Base-by-base conservation (phyloP, 371 early-diverging fungal genomes). In the Zychaea mexicana region DNA sequence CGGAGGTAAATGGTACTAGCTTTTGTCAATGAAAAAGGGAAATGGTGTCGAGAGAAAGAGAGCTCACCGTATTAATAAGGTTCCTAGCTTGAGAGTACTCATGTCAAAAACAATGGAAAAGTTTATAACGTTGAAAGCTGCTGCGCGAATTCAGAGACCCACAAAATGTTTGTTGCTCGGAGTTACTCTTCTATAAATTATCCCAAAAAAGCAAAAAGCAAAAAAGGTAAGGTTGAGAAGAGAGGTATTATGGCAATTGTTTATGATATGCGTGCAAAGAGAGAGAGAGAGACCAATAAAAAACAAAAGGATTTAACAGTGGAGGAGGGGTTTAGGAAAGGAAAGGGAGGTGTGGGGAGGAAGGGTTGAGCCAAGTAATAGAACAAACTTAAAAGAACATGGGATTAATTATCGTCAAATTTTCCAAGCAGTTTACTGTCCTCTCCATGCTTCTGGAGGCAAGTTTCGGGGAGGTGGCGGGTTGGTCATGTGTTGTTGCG, bases 1-100 rank as follows among this genome's bases (percentile, higher is more conserved):
- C 15, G 31, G 4, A 13, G 26, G 45, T 45, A 6, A 45, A 45
- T 45, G 45, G 45, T 4, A 45, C 45, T 33, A 45, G 45, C 45
- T 45, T n/a, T 5, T 45, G 6, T n/a, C 4, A 10, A 19, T n/a
- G 30, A 38, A 61, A 31, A 47, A 57, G 2, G 3, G 2, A 17
- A 2, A 15, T 15, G 13, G 9, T 39, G 15, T 22, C 13, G 8
- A 2, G 15, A 36, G 36, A 15, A 36, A 36, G 15, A 36, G 15
- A 15, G 36, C 56, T 60, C 72, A 81, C 66, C 82, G 76, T 42
- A 91, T 79, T 24, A 90, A 77, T 42, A 90, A 75, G 17, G 83
- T 83, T 28, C 86, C 91, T 17, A 92, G 82, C 57, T 86, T 88
- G 36, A 85, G 60, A 2, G 88, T 76, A 66, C 85, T 85, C 87